These are phyloP conservation scores for Amanita inopinata DNA, from an alignment of 768 basidiomycete genomes.

Conservation along the genomic window DNA sequence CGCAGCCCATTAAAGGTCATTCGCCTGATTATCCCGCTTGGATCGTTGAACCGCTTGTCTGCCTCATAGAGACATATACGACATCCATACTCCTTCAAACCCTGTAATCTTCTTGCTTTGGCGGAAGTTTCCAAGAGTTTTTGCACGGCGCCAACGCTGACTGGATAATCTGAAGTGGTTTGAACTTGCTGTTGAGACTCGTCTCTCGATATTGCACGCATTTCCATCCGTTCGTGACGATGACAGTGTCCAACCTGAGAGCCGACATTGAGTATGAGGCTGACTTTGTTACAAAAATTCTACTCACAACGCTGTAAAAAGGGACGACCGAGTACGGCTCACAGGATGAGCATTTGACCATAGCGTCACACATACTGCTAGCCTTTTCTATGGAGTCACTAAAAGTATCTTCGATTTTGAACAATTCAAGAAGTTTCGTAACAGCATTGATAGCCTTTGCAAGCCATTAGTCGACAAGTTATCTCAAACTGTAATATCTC, in stretches of 20 bases:
- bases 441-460: slow-evolving; percentile 42
- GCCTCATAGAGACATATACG: slow-evolving; percentile 33
- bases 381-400: slow-evolving; percentile 15
- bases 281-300: background rate
- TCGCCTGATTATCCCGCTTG: slow-evolving; percentile 13
- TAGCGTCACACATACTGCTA: slow-evolving; percentile 11
- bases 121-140: slow-evolving; percentile 14
- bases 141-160: slow-evolving; percentile 15
- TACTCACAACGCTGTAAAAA: slow-evolving; percentile 35
- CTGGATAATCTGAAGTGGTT: too few relatives aligned
- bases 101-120: slow-evolving; percentile 20
- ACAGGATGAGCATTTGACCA: slow-evolving; percentile 44
- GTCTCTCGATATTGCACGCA: slow-evolving; percentile 20
- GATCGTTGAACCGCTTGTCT: background rate
- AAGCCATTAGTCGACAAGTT: slow-evolving; percentile 19
- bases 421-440: slow-evolving; percentile 24
- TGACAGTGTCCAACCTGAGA: slow-evolving; percentile 55
- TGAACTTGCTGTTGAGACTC: too few relatives aligned
- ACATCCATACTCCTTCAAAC: slow-evolving; percentile 37
- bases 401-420: slow-evolving; percentile 20
- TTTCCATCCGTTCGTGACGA: slow-evolving; percentile 45
- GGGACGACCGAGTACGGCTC: slow-evolving; percentile 37
- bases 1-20: slow-evolving; percentile 46
- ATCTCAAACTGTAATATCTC: background rate
- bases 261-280: background rate